Conservation (phyloP, 768 basidiomycete genomes). For the Gymnopilus dilepis region DNA sequence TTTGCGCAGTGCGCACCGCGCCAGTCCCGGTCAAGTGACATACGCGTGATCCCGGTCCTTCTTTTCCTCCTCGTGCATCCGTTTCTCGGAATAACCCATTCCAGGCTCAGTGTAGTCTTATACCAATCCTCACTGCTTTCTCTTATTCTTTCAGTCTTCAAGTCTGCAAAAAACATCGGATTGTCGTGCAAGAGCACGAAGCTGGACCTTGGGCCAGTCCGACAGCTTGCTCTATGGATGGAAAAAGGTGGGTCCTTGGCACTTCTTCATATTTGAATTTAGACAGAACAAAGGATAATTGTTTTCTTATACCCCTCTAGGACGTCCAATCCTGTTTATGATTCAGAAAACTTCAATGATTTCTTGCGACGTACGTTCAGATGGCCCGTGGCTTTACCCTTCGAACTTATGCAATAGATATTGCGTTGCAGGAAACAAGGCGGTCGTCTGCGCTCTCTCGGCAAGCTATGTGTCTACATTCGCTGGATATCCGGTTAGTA, state of each 20-base stretch:
- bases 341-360: conserved; percentile 65
- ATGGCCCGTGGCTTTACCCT: not conserved
- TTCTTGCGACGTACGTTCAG: conserved; percentile 64
- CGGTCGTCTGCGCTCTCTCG: conserved; percentile 87
- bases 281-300: not conserved
- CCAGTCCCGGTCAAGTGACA: conserved; percentile 35
- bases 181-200: conserved; percentile 70
- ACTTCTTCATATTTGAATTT: conserved; percentile 1
- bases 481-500: conserved; percentile 81
- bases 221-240: conserved; percentile 79
- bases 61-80: conserved; percentile 22
- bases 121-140: not conserved
- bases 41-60: conserved; percentile 31
- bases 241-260: conserved; percentile 54
- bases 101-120: conserved; percentile 3
- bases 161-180: conserved; percentile 26
- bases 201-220: conserved; percentile 73
- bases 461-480: conserved; percentile 93
- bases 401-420: not conserved
- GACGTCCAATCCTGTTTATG: conserved; percentile 66
- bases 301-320: conserved; percentile 33
- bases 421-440: conserved; percentile 69
- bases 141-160: conserved; percentile 8
- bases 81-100: conserved; percentile 10
- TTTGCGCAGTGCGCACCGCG: too few relatives aligned